Evolutionary conservation across 1,284 basidiomycete genomes (phyloP).

Genomic region (Cutaneotrichosporon cyanovorans): DNA sequence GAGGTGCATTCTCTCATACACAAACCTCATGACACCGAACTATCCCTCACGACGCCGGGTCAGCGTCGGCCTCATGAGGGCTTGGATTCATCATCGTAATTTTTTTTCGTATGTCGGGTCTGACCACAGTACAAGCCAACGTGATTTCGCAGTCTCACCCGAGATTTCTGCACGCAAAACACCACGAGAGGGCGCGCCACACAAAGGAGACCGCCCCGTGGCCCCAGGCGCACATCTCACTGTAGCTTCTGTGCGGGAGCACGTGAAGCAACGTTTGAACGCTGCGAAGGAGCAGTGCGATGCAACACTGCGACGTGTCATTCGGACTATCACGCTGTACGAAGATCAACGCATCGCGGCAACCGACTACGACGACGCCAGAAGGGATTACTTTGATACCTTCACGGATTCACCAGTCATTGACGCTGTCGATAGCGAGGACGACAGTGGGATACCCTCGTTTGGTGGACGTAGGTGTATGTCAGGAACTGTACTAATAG

Average conservation of each 20-base stretch:
- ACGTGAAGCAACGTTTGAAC: slow-evolving; percentile 86
- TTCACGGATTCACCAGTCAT: slow-evolving; percentile 34
- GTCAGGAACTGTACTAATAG: background rate
- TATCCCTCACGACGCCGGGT: too few species aligned
- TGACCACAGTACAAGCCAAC: slow-evolving; percentile 10
- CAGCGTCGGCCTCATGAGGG: background rate
- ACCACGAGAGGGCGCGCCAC: background rate
- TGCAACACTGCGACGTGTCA: slow-evolving; percentile 84
- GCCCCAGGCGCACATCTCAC: slow-evolving; percentile 39
- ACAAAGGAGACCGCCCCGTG: slow-evolving; percentile 21
- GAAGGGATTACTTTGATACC: slow-evolving; percentile 41
- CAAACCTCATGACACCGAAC: too few species aligned
- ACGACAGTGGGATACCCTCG: slow-evolving; percentile 18
- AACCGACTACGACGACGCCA: slow-evolving; percentile 21
- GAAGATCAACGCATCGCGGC: slow-evolving; percentile 67
- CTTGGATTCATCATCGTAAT: slow-evolving; percentile 31
- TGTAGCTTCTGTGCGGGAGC: slow-evolving; percentile 71
- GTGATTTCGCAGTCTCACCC: slow-evolving; percentile 43
- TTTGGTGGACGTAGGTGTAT: slow-evolving; percentile 9
- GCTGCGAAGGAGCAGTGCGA: slow-evolving; percentile 93
- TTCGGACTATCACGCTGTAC: slow-evolving; percentile 84
- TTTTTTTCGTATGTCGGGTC: slow-evolving; percentile 10
- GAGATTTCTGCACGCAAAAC: slow-evolving; percentile 14
- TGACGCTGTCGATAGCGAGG: slow-evolving; percentile 34
- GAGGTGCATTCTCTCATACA: too few species aligned